These are phyloP conservation scores for Venturia effusa DNA, from an alignment of 2,329 filamentous ascomycete species.

Conservation along the genomic window DNA sequence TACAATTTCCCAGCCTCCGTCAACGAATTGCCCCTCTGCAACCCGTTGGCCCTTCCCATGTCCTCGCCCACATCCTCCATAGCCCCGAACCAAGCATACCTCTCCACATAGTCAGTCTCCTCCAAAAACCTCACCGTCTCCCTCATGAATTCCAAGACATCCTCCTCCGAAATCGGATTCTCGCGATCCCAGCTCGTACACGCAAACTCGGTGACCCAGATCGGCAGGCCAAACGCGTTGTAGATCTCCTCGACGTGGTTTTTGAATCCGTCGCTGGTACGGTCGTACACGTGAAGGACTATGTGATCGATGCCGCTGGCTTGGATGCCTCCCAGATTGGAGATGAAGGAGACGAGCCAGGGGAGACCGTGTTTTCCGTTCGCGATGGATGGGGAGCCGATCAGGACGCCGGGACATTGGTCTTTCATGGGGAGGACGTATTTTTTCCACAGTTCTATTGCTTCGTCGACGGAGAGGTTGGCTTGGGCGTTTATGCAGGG, in stretches of 20 bases:
- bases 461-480: not conserved
- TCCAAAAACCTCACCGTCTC: conserved; percentile 6
- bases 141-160: conserved; percentile 5
- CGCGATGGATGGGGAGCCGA: conserved; percentile 4
- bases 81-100: conserved; percentile 8
- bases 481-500: not conserved
- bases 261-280: not conserved
- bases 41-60: not conserved
- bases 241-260: not conserved
- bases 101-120: not conserved
- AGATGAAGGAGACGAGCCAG: conserved; percentile 6
- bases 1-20: conserved; percentile 5
- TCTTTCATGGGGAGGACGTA: not conserved
- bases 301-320: conserved; percentile 6
- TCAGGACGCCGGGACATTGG: not conserved
- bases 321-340: not conserved
- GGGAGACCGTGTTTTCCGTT: not conserved
- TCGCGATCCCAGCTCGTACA: not conserved
- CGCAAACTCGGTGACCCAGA: conserved; percentile 9
- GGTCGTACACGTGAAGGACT: not conserved
- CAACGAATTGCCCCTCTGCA: not conserved
- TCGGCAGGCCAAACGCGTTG: not conserved
- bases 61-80: conserved; percentile 3
- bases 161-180: not conserved
- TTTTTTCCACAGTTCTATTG: conserved; percentile 2